These are phyloP conservation scores for Pyrenophora teres DNA, from an alignment of 2,329 filamentous ascomycete genomes.

Conservation along the genomic window DNA sequence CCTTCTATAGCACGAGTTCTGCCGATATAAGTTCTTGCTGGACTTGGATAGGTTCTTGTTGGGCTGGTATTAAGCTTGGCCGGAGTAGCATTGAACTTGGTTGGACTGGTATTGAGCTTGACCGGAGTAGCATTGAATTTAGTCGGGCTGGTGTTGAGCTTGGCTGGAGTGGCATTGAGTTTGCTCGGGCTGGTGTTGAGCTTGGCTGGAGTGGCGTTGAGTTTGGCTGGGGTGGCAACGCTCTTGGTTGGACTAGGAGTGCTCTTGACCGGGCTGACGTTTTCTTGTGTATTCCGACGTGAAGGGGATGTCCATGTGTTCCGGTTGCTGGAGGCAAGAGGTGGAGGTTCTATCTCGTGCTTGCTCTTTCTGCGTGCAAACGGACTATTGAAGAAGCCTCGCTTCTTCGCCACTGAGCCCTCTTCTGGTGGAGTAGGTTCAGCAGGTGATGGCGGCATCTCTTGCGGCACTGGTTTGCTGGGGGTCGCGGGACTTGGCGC, in stretches of 20 bases:
- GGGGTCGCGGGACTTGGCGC: conserved; percentile 76
- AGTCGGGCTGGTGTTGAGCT: too few relatives aligned
- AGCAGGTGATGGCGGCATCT: conserved; percentile 26
- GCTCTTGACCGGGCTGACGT: conserved; percentile 47
- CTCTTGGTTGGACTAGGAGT: conserved; percentile 16
- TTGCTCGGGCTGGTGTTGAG: too few relatives aligned
- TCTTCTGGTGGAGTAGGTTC: conserved; percentile 37
- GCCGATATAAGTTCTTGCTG: conserved; percentile 14
- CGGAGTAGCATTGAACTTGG: too few relatives aligned
- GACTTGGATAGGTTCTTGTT: conserved; percentile 45
- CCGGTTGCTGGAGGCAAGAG: conserved; percentile 49
- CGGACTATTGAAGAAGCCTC: conserved; percentile 90
- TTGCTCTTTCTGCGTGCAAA: conserved; percentile 89
- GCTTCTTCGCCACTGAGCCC: conserved; percentile 67
- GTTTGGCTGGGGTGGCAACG: too few relatives aligned
- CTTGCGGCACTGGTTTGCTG: conserved; percentile 57
- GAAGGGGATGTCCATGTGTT: conserved; percentile 60
- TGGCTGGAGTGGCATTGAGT: too few relatives aligned
- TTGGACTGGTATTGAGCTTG: too few relatives aligned
- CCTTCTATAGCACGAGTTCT: conserved; percentile 37
- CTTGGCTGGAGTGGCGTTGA: too few relatives aligned
- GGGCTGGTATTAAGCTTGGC: conserved; percentile 23
- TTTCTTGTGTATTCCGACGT: conserved; percentile 47
- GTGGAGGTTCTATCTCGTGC: conserved; percentile 69
- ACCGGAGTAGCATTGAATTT: too few relatives aligned